phyloP scores from a whole-genome alignment of 2,329 filamentous ascomycete species.

The Aspergillus nomiae region DNA sequence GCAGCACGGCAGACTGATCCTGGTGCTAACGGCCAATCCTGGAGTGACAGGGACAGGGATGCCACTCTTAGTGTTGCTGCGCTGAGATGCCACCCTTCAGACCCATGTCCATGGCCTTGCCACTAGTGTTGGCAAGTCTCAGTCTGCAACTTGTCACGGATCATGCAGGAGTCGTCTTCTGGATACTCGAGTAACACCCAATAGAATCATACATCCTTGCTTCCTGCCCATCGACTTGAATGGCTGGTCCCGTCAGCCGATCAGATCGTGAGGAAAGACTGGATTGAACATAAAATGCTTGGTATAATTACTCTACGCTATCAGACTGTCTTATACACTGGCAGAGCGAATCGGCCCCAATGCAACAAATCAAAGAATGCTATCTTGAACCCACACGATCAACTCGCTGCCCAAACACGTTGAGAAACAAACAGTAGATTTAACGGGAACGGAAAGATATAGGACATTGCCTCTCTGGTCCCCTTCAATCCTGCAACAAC shows the following conservation, averaged over 20 bases:
- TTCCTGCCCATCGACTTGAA: background rate
- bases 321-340: background rate
- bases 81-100: background rate
- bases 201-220: too few relatives aligned
- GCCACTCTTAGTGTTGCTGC: background rate
- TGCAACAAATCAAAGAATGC: background rate
- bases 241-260: background rate
- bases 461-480: background rate
- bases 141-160: too few relatives aligned
- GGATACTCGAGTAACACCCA: too few relatives aligned
- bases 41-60: background rate
- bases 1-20: background rate
- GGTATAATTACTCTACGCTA: conserved; percentile 5
- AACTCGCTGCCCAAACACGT: background rate
- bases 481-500: background rate
- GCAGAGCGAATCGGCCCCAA: background rate
- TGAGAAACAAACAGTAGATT: background rate
- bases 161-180: too few relatives aligned
- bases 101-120: background rate
- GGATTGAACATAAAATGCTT: background rate
- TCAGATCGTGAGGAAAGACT: background rate
- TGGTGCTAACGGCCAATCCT: background rate
- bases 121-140: too few relatives aligned
- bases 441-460: background rate
- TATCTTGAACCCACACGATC: conserved; percentile 1